A percentile compares a stretch with the other conserved stretches of the same genome.
These are phyloP conservation scores for Canavalia ensiformis DNA, from an alignment of 306 rosid genomes.

Conservation along the genomic window DNA sequence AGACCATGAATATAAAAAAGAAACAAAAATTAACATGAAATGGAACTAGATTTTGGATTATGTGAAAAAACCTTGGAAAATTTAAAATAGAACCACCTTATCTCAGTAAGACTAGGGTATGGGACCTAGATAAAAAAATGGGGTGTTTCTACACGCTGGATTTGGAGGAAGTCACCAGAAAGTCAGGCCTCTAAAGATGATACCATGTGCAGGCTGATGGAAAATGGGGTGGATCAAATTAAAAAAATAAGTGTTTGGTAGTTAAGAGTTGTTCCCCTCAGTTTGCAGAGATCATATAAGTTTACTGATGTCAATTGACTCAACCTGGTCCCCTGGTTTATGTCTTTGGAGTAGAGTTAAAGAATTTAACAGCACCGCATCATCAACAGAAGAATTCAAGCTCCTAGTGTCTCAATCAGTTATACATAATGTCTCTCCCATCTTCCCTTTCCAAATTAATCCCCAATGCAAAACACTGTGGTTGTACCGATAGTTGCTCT, in stretches of 20 bases:
- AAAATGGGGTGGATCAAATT: neutral
- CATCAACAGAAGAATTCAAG: neutral
- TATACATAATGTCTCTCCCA: neutral
- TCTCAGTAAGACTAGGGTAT: neutral
- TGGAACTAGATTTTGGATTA: neutral
- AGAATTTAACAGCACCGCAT: slow-evolving; percentile 4
- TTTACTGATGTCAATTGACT: neutral
- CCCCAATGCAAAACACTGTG: slow-evolving; percentile 11
- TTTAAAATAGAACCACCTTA: neutral
- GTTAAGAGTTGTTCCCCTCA: neutral
- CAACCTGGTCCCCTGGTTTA: neutral
- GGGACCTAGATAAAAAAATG: neutral
- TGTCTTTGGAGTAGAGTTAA: neutral
- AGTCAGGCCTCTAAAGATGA: neutral
- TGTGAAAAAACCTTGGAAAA: neutral
- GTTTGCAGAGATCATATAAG: neutral
- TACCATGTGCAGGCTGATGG: neutral
- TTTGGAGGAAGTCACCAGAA: neutral
- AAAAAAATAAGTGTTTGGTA: neutral
- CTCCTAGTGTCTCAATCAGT: neutral
- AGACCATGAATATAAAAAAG: neutral
- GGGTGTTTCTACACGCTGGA: neutral
- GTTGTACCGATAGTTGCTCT: neutral
- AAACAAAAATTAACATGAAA: neutral
- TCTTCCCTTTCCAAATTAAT: slow-evolving; percentile 2